These are phyloP conservation scores for Zygotorulaspora danielsina DNA, from an alignment of 805 yeast genomes.

Conservation along the genomic window DNA sequence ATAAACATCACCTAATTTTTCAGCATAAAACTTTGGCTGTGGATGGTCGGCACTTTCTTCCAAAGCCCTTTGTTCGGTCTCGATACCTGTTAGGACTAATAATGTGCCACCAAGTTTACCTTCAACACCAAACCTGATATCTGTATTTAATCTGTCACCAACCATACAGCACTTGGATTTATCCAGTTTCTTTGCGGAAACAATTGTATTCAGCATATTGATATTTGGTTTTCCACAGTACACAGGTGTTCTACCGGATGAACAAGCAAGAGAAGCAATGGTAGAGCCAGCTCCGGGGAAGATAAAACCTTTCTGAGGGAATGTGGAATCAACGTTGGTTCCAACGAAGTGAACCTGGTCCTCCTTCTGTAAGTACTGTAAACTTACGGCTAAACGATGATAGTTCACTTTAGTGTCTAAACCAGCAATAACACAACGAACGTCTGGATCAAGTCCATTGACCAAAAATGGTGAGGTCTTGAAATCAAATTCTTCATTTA, in stretches of 20 bases:
- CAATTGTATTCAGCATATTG: slow-evolving; percentile 86
- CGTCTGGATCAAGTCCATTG: slow-evolving; percentile 57
- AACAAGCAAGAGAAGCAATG: slow-evolving; percentile 67
- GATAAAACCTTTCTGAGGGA: slow-evolving; percentile 79
- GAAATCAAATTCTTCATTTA: slow-evolving; percentile 53
- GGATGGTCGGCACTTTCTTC: slow-evolving; percentile 34
- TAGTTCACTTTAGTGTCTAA: slow-evolving; percentile 74
- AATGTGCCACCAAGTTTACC: slow-evolving; percentile 80
- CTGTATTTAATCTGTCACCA: slow-evolving; percentile 94
- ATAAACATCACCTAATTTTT: slow-evolving; percentile 70
- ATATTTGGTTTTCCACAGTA: slow-evolving; percentile 91
- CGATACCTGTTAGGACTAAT: slow-evolving; percentile 88
- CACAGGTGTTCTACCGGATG: slow-evolving; percentile 78
- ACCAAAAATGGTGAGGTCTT: slow-evolving; percentile 46
- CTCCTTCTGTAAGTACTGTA: slow-evolving; percentile 67
- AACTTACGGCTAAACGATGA: slow-evolving; percentile 71
- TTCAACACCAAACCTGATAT: slow-evolving; percentile 83
- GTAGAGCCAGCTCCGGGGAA: slow-evolving; percentile 96
- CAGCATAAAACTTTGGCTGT: slow-evolving; percentile 64
- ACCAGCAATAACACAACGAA: slow-evolving; percentile 90
- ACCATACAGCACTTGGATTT: slow-evolving; percentile 75
- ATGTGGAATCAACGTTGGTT: slow-evolving; percentile 92
- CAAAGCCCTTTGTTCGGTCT: slow-evolving; percentile 59
- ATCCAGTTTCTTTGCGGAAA: slow-evolving; percentile 55
- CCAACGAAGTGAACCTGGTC: slow-evolving; percentile 68